These are phyloP conservation scores for Aspergillus brunneoviolaceus DNA, from an alignment of 2,329 filamentous ascomycete genomes.

Conservation along the genomic window DNA sequence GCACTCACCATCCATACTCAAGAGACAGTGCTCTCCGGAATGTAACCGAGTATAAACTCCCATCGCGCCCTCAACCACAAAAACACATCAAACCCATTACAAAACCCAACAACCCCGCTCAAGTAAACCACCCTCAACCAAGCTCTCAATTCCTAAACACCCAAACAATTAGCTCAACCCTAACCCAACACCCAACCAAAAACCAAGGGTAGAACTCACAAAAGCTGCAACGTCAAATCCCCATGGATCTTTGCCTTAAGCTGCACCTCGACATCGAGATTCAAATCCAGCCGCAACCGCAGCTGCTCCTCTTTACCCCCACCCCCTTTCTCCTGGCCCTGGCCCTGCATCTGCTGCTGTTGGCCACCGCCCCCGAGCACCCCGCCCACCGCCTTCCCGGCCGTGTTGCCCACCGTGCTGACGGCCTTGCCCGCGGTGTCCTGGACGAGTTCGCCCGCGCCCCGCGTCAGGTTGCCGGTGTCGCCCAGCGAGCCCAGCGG, in stretches of 20 bases:
- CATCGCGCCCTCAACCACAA: no score
- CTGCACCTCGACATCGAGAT: slow-evolving; percentile 76
- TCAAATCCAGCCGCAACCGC: slow-evolving; percentile 68
- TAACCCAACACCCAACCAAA: background rate
- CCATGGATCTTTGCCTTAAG: slow-evolving; percentile 79
- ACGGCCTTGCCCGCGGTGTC: slow-evolving; percentile 50
- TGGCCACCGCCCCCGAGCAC: slow-evolving; percentile 29
- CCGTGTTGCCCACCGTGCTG: slow-evolving; percentile 37
- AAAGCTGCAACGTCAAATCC: slow-evolving; percentile 72
- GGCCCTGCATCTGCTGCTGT: slow-evolving; percentile 38
- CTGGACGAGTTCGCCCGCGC: slow-evolving; percentile 55
- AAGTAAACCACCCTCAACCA: background rate
- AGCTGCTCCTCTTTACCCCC: slow-evolving; percentile 58
- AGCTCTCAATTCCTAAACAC: background rate
- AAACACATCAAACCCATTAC: no score
- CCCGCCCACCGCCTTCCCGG: slow-evolving; percentile 46
- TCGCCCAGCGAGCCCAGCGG: slow-evolving; percentile 51
- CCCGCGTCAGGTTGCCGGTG: slow-evolving; percentile 48
- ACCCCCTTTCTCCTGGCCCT: slow-evolving; percentile 43
- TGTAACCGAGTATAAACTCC: no score
- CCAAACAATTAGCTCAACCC: background rate
- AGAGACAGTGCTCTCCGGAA: no score
- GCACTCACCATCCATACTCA: no score
- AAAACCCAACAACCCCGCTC: no score
- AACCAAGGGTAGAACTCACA: slow-evolving; percentile 54